Percentiles rank a stretch among this genome's conserved stretches.
Evolutionary conservation across 345 rosid genomes (phyloP).

Genomic region (Eucalyptus erythrocorys): DNA sequence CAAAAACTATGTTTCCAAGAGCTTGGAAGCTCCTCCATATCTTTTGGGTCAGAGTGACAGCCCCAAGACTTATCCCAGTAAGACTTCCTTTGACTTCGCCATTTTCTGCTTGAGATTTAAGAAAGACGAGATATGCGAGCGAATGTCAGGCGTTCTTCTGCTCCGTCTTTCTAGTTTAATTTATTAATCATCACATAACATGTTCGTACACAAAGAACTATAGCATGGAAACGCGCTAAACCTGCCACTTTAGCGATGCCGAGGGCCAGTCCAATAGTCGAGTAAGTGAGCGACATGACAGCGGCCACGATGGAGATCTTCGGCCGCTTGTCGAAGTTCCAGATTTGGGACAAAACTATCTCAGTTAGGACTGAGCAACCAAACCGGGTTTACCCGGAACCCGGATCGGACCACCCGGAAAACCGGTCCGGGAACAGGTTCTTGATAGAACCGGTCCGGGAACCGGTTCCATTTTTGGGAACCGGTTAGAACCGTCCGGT

Average conservation of each 20-base stretch:
- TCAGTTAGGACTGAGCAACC: no score
- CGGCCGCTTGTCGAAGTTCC: slow-evolving; percentile 66
- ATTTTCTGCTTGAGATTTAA: neutral
- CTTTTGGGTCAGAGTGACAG: slow-evolving; percentile 45
- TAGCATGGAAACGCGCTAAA: neutral
- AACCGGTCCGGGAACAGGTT: no score
- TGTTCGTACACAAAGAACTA: neutral
- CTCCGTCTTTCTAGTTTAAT: neutral
- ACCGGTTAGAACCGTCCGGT: no score
- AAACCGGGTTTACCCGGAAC: no score
- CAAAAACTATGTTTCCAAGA: slow-evolving; percentile 82
- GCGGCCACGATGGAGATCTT: slow-evolving; percentile 83
- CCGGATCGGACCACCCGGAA: no score
- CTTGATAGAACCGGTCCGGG: no score
- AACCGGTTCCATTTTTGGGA: no score
- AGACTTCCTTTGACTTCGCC: slow-evolving; percentile 49
- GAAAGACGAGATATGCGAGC: neutral
- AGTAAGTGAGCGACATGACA: slow-evolving; percentile 92
- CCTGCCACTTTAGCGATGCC: slow-evolving; percentile 65
- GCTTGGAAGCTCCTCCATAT: slow-evolving; percentile 83
- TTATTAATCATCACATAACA: neutral
- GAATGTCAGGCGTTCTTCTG: neutral
- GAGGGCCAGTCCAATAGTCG: slow-evolving; percentile 75
- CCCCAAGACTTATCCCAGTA: slow-evolving; percentile 51
- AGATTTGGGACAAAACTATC: slow-evolving; percentile 66